Evolutionary conservation across 106 monocot genomes (phyloP), one percentile per base, ranked within the genome.

Genomic region (Allium fistulosum): DNA sequence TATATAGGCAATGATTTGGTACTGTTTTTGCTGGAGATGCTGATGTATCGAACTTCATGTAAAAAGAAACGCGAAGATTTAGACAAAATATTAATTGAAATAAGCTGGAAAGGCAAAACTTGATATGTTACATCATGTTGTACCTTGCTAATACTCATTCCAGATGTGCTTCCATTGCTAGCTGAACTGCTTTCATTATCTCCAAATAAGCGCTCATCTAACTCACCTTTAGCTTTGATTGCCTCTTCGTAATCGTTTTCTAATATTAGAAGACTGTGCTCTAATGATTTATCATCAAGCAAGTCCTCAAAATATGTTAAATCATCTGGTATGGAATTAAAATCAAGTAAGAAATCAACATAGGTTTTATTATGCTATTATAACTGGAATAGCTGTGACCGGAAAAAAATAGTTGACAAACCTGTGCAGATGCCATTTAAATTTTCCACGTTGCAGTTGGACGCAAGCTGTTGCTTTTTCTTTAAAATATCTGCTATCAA

Each of bases 251-350:
- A 92, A 71, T 92, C 79, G 71, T 83, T 84, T 69, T 92, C 89
- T 50, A 99, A 27, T 68, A 79, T 71, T 66, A 61, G 59, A 46
- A 93, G 69, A 75, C 65, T 78, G 49, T 81, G 74, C 52, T 72
- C 75, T 53, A 99, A 69, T 67, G 80, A 83, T 15, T 72, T 83
- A 17, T 79, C 80, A 66, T 99, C 89, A 56, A 90, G 71, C 56
- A 99, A 63, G 66, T 85, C 84, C 68, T 86, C 85, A 72, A 99
- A 90, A 72, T 87, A 90, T 62, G 70, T 83, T 73, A 99, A 77
- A 28, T 82, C 92, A 76, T 87, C 97, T 99, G 79, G 26, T 60
- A 77, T 53, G 72, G 58, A 22, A 12, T 11, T 28, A 58, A 53
- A 57, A 65, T 26, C 26, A 17, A 18, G 14, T 49, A 49, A 3